These are phyloP conservation scores for Limtongia smithiae DNA, from an alignment of 805 yeast genomes.

Conservation along the genomic window DNA sequence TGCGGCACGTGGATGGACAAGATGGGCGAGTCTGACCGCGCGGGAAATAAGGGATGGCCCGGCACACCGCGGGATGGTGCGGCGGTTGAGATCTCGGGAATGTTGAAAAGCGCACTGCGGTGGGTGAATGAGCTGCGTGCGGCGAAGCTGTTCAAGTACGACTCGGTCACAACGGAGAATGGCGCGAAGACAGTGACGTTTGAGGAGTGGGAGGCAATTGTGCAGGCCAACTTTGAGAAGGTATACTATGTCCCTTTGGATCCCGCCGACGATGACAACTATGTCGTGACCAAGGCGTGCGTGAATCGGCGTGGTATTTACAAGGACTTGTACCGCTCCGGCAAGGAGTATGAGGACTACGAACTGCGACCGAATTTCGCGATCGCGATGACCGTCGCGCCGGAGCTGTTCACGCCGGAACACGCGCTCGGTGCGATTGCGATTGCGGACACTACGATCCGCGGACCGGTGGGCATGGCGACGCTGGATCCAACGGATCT, in stretches of 20 bases:
- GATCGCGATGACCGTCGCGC: slow-evolving; percentile 91
- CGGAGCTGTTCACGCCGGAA: slow-evolving; percentile 70
- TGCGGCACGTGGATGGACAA: slow-evolving; percentile 99
- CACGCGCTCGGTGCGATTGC: slow-evolving; percentile 63
- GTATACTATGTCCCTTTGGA: slow-evolving; percentile 72
- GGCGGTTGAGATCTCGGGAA: slow-evolving; percentile 85
- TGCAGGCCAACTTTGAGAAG: slow-evolving; percentile 73
- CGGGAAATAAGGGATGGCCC: slow-evolving; percentile 85
- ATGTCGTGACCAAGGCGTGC: slow-evolving; percentile 57
- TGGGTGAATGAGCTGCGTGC: slow-evolving; percentile 63
- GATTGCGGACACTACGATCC: slow-evolving; percentile 64
- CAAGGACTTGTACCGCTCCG: slow-evolving; percentile 77
- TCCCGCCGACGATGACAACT: slow-evolving; percentile 56
- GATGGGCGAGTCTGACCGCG: slow-evolving; percentile 90
- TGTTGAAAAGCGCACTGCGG: slow-evolving; percentile 76
- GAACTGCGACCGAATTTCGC: slow-evolving; percentile 90
- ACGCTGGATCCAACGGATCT: slow-evolving; percentile 90
- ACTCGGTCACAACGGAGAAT: slow-evolving; percentile 49
- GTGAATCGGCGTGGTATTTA: slow-evolving; percentile 91
- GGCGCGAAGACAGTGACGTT: slow-evolving; percentile 58
- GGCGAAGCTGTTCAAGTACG: slow-evolving; percentile 55
- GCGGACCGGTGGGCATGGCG: slow-evolving; percentile 89
- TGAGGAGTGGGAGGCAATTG: slow-evolving; percentile 64
- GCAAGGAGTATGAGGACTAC: slow-evolving; percentile 89
- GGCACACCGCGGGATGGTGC: slow-evolving; percentile 99